A percentile compares a stretch with the other conserved stretches of the same genome.
phyloP scores from a whole-genome alignment of 2,329 filamentous ascomycete species.

The Didymella lethalis region DNA sequence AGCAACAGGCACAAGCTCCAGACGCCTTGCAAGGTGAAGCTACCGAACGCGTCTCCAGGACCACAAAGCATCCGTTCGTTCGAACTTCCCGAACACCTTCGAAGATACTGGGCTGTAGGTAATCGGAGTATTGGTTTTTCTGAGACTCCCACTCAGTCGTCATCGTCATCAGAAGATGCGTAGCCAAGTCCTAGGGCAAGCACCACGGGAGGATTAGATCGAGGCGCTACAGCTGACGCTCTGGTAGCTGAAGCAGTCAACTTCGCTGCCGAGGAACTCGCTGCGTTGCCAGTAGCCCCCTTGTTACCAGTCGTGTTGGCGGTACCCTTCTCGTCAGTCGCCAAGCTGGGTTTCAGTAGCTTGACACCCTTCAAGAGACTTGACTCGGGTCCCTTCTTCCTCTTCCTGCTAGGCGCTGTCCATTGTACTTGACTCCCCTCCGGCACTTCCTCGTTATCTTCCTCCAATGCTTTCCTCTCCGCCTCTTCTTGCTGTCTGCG shows the following conservation, averaged over 20 bases:
- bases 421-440: constrained; percentile 58
- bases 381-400: constrained; percentile 57
- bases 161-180: constrained; percentile 56
- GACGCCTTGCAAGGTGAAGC: neutral
- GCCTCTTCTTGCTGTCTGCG: constrained; percentile 66
- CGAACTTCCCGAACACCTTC: neutral
- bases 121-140: neutral
- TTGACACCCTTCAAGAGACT: constrained; percentile 54
- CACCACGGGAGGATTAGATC: constrained; percentile 27
- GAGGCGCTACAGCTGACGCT: constrained; percentile 23
- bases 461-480: constrained; percentile 58
- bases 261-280: neutral
- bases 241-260: constrained; percentile 12
- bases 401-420: constrained; percentile 60
- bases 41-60: neutral
- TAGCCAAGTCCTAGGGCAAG: constrained; percentile 50
- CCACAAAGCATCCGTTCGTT: neutral
- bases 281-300: neutral
- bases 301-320: constrained; percentile 4
- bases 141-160: constrained; percentile 34
- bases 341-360: constrained; percentile 50
- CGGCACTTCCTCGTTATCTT: constrained; percentile 46
- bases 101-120: neutral
- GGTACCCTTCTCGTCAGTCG: constrained; percentile 23
- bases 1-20: neutral